Conservation (phyloP, 345 rosid species). For the Cardamine chenopodiifolia region DNA sequence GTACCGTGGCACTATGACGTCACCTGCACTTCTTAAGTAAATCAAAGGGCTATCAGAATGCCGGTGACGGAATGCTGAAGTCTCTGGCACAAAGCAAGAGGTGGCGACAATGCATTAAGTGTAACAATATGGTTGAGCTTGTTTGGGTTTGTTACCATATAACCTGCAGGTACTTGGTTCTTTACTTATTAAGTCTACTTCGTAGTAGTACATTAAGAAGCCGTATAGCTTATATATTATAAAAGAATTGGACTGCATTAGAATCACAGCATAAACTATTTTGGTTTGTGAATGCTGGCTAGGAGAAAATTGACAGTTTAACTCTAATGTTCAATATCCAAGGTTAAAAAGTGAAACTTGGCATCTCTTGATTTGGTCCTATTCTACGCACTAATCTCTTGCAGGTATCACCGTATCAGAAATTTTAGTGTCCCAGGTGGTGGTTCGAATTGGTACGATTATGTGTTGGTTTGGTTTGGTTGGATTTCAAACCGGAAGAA, state of each 20-base stretch:
- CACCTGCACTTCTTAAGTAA: constrained; percentile 54
- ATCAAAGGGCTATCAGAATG: constrained; percentile 45
- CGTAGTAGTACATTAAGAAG: not conserved
- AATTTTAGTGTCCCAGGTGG: not conserved
- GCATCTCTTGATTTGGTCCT: not conserved
- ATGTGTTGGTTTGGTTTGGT: too few species aligned
- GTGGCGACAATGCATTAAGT: constrained; percentile 57
- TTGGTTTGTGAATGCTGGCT: not conserved
- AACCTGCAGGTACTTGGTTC: constrained; percentile 48
- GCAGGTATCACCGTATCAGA: not conserved
- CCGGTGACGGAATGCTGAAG: constrained; percentile 57
- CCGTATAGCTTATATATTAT: not conserved
- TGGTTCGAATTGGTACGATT: constrained; percentile 2
- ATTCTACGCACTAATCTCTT: not conserved
- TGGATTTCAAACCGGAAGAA: too few species aligned
- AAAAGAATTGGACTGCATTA: not conserved
- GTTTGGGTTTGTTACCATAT: constrained; percentile 60
- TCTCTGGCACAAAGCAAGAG: constrained; percentile 50
- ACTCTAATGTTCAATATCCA: not conserved
- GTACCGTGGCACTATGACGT: constrained; percentile 71
- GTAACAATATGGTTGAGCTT: constrained; percentile 60
- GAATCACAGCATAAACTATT: not conserved
- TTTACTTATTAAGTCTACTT: not conserved
- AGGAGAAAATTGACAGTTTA: not conserved
- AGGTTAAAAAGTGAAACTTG: not conserved